Evolutionary conservation across 495 filamentous ascomycete genomes (phyloP), one percentile per base, ranked within the genome.

Genomic region (Aspergillus sclerotiicarbonarius): DNA sequence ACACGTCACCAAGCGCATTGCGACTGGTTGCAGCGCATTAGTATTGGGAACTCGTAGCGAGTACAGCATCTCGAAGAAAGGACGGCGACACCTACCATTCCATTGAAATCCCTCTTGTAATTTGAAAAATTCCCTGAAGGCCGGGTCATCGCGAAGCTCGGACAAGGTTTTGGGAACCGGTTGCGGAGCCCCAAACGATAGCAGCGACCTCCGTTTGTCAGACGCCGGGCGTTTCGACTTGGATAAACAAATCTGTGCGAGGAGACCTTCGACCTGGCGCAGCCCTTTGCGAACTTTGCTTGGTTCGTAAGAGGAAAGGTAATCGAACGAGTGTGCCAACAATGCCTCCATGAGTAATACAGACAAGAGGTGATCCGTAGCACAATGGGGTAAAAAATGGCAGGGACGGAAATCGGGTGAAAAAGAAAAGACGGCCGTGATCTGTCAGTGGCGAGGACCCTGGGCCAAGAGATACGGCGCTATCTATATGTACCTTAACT

Each of bases 71-170:
- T 33, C 29, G 25, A 31, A 32, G 15, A 25, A 31, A 20, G 53
- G 20, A 31, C 19, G 21, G 19, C 10, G 39, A 10, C 51, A 64
- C 78, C 33, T 69, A 90, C 87, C 84, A 74, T 98, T 98, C 90
- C 92, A 98, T 74, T 96, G 90, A 72, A 98, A 98, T 10, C 93
- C 88, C 65, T 96, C 93, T 70, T 98, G 94, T 51, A 98, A 70
- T 66, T 96, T 90, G 78, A 96, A 96, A 75, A 98, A 98, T 70
- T 98, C 94, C 52, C 90, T 79, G 67, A 96, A 98, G 9, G 93
- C 94, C 25, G 89, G 91, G 71, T 98, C 94, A 62, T 88, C 84
- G 54, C 80, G 79, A 62, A 96, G 73, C 49, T 90, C 84, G 37
- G 74, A 75, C 46, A 96, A 77, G 19, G 78, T 77, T 73, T 93